Conservation (phyloP, 495 filamentous ascomycete species). For the Apodospora peruviana region DNA sequence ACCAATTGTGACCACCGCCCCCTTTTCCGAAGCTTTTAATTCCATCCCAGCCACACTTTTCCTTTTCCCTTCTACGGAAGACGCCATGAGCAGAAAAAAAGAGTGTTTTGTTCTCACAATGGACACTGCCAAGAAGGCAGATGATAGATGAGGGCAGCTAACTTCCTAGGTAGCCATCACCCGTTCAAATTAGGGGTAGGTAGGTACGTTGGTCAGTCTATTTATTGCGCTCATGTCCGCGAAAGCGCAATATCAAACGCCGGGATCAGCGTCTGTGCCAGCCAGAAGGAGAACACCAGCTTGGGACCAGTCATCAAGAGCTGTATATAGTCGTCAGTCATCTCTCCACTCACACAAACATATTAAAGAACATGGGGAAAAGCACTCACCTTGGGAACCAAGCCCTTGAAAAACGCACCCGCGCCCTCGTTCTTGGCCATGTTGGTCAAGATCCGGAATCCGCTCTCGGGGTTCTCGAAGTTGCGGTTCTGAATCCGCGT, state of each 20-base stretch:
- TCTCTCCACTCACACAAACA: background rate
- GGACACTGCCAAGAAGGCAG: no score
- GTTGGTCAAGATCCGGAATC: conserved; percentile 78
- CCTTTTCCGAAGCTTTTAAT: no score
- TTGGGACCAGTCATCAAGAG: conserved; percentile 98
- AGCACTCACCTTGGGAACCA: conserved; percentile 91
- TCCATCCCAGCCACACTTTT: no score
- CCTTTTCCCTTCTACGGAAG: no score
- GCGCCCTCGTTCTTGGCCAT: conserved; percentile 88
- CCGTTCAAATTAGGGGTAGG: no score
- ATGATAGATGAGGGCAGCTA: no score
- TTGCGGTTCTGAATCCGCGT: conserved; percentile 98
- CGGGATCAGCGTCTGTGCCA: conserved; percentile 87
- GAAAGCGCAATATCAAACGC: conserved; percentile 40
- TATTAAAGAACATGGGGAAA: no score
- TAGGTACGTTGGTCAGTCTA: no score
- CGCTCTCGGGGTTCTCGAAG: conserved; percentile 94
- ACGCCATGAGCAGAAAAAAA: no score
- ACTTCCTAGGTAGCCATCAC: no score
- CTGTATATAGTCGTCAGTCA: conserved; percentile 29
- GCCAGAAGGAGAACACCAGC: conserved; percentile 98
- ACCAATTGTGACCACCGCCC: no score
- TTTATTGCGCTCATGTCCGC: background rate
- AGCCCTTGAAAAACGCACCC: conserved; percentile 90
- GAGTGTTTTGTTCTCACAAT: no score